Evolutionary conservation across 2,329 filamentous ascomycete species (phyloP), one percentile per base, ranked within the genome.

Genomic region (Hymenoscyphus albidus): DNA sequence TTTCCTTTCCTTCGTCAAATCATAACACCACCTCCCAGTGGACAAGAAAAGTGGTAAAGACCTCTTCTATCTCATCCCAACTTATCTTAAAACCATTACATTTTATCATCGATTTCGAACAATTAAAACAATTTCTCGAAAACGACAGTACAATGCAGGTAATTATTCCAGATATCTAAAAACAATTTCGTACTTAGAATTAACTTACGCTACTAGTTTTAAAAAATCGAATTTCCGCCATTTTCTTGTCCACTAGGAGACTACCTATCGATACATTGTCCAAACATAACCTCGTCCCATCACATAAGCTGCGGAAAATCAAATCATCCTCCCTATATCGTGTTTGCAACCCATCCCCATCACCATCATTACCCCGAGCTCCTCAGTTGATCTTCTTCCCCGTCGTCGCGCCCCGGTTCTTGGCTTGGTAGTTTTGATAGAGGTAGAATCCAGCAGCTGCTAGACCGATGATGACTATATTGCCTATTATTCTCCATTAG

Each of bases 391-490:
- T 9, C 44, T 51, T 51, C 44, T 22, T 51, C 10, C 44, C 22
- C 44, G n/a, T 51, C 32, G 22, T 56, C 14, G 42, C 42, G 3
- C 59, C 42, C 14, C 70, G 70, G 60, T 68, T 69, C 22, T 66
- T 65, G 16, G 69, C 67, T 44, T 71, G 68, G 59, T 74, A 74
- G 3, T 69, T 44, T 2, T 67, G 58, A 58, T 74, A 74, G 12
- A 69, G 27, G 62, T 72, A 67, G 42, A 71, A 60, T 0, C 64
- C 67, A 1, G 62, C 70, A 27, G 68, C 31, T 2, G 71, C 27
- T 0, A 61, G 68, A 16, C 67, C 70, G 55, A 75, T 69, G 14
- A 74, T 67, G 0, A 75, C 31, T 40, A 74, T 71, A 51, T 75
- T 75, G 63, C 70, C 72, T 71, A 56, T 56, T 16, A 54, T 40